Evolutionary conservation across 2,329 filamentous ascomycete species (phyloP).

Genomic region (Aspergillus sp.): DNA sequence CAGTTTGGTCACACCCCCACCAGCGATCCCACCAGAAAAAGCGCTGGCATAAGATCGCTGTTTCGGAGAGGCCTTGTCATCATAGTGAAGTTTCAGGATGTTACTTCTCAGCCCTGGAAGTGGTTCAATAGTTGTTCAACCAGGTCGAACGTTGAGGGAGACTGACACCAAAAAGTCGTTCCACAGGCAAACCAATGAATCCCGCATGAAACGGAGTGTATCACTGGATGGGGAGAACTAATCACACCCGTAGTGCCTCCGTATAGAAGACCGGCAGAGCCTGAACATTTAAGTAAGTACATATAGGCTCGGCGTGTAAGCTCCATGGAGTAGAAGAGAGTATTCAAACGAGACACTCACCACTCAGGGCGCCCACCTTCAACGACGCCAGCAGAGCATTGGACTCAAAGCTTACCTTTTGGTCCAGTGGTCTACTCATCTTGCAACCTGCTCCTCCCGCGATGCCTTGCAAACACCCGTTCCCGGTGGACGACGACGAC

Average conservation of each 20-base stretch:
- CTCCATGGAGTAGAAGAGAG: too few relatives aligned
- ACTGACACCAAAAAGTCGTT: slow-evolving; percentile 65
- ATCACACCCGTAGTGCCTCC: slow-evolving; percentile 66
- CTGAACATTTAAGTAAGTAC: slow-evolving; percentile 7
- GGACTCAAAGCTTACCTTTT: slow-evolving; percentile 11
- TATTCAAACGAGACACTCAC: slow-evolving; percentile 34
- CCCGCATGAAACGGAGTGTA: slow-evolving; percentile 65
- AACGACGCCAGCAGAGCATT: slow-evolving; percentile 36
- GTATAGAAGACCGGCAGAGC: slow-evolving; percentile 50
- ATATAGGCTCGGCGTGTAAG: neutral
- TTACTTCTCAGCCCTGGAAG: slow-evolving; percentile 36
- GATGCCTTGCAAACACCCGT: neutral
- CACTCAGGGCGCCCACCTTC: slow-evolving; percentile 52
- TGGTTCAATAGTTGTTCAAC: slow-evolving; percentile 37
- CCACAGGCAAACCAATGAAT: slow-evolving; percentile 76
- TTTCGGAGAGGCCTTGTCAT: slow-evolving; percentile 45
- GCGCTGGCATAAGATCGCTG: slow-evolving; percentile 62
- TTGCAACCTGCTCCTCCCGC: slow-evolving; percentile 7
- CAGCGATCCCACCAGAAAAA: slow-evolving; percentile 61
- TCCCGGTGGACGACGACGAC: neutral
- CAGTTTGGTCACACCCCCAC: slow-evolving; percentile 48
- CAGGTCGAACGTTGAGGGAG: neutral
- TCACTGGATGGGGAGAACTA: slow-evolving; percentile 53
- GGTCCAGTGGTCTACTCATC: slow-evolving; percentile 19
- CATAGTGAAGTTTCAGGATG: slow-evolving; percentile 40